Evolutionary conservation across 371 early-diverging fungal genomes (phyloP), one percentile per base, ranked within the genome.

Genomic region (Rhizopus stolonifer): DNA sequence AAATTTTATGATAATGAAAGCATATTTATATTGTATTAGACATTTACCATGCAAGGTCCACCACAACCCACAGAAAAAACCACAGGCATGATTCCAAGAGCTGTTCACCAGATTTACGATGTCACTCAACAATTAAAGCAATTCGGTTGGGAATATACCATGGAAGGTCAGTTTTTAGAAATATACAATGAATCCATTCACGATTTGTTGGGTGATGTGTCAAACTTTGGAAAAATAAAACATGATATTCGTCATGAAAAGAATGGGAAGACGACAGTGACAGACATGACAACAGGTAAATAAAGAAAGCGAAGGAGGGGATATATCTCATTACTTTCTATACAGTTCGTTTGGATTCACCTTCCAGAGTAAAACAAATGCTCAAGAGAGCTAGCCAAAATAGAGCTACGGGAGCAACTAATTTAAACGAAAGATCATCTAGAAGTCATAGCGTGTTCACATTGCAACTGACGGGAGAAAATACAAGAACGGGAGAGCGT

Each of bases 121-220:
- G 80, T 82, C 18, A 83, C 93, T 15, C 74, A 87, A 63, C 67
- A 80, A 43, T 70, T 95, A 17, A 70, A 82, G 31, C 81, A 75
- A 39, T 89, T 91, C 50, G 93, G 94, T 15, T 98, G 96, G 96
- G 71, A 65, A n/a, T 94, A 93, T 56, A 67, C 70, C 32, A 86
- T 96, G 78, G 89, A 86, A 66, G 89, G 89, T 3, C 89, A 89
- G 57, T 95, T 86, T 71, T 56, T 96, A 26, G 99, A 99, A 68
- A 94, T 99, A 44, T 99, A 99, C 74, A 99, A 99, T 70, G 99
- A 99, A 67, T 80, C 85, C 0, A 80, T 99, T 23, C 83, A 88
- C 50, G 98, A 99, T 64, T 69, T 99, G 54, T 65, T 98, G 24
- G 82, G 73, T 4, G 75, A 73, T 42, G 44, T 72, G 6, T 32